Percentiles rank a stretch among this genome's conserved stretches.
phyloP scores from a whole-genome alignment of 1,284 basidiomycete species.

The Ganoderma lingzhi region DNA sequence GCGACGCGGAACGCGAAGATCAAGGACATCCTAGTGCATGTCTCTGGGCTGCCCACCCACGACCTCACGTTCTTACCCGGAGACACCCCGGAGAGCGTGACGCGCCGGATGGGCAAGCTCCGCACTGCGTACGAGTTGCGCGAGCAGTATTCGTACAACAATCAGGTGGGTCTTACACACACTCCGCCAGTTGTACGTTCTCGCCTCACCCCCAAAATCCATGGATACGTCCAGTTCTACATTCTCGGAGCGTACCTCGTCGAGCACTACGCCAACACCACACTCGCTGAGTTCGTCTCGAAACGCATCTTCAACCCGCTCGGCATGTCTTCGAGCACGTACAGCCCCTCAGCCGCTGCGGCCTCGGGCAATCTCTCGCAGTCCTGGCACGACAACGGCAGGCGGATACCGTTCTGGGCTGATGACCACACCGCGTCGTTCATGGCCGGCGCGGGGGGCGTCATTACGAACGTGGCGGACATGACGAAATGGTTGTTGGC shows the following conservation, averaged over 20 bases:
- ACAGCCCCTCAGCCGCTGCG: constrained; percentile 6
- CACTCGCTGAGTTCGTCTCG: constrained; percentile 6
- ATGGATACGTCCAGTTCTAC: constrained; percentile 9
- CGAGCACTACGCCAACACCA: constrained; percentile 7
- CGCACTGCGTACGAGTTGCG: constrained; percentile 49
- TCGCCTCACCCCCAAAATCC: neutral
- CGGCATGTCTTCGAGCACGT: constrained; percentile 17
- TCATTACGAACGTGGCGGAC: constrained; percentile 43
- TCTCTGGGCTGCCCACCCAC: constrained; percentile 37
- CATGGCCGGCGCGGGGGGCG: constrained; percentile 41
- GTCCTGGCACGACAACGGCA: constrained; percentile 9
- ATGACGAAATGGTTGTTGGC: constrained; percentile 51
- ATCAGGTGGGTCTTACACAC: constrained; percentile 40
- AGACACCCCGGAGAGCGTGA: constrained; percentile 39
- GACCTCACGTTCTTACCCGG: constrained; percentile 44
- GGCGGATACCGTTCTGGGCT: constrained; percentile 15
- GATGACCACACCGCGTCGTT: constrained; percentile 16
- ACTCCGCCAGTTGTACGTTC: neutral
- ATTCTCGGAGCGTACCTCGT: constrained; percentile 15
- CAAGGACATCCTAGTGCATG: constrained; percentile 39
- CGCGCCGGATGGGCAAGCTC: constrained; percentile 44
- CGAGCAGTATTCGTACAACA: constrained; percentile 51
- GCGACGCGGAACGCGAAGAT: constrained; percentile 47
- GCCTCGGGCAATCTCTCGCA: constrained; percentile 8
- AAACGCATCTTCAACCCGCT: constrained; percentile 17